These are phyloP conservation scores for Alternaria rosae DNA, from an alignment of 2,329 filamentous ascomycete species.

Conservation along the genomic window DNA sequence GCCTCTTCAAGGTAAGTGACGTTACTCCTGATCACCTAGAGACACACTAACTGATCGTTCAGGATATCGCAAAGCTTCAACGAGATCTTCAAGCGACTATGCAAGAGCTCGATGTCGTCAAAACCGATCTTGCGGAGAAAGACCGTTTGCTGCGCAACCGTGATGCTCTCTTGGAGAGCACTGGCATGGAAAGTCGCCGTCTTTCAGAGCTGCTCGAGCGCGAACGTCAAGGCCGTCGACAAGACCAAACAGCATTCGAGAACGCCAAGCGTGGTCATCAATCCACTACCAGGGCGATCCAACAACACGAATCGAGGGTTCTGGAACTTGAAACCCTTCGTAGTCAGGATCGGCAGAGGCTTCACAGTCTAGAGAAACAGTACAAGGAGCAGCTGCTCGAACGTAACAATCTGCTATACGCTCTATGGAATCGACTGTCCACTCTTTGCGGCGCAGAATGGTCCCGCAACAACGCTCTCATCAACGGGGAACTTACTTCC, in stretches of 20 bases:
- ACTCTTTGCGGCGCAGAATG: conserved; percentile 89
- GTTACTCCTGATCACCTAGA: conserved; percentile 3
- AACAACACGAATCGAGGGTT: conserved; percentile 83
- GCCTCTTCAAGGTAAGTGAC: conserved; percentile 73
- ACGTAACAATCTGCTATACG: conserved; percentile 84
- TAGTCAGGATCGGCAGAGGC: conserved; percentile 77
- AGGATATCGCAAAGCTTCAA: conserved; percentile 87
- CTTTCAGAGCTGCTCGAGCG: conserved; percentile 89
- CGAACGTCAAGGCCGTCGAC: conserved; percentile 82
- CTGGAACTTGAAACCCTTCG: conserved; percentile 84
- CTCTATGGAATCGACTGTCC: conserved; percentile 89
- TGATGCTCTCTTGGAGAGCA: conserved; percentile 85
- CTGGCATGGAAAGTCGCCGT: conserved; percentile 84
- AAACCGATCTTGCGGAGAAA: conserved; percentile 83
- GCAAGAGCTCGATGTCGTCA: conserved; percentile 80
- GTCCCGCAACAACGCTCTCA: conserved; percentile 86
- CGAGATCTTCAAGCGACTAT: conserved; percentile 85
- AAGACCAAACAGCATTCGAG: conserved; percentile 87
- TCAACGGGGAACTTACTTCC: conserved; percentile 85
- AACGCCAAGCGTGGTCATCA: conserved; percentile 87
- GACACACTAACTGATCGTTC: conserved; percentile 25
- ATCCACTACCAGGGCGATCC: conserved; percentile 84
- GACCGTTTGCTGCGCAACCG: conserved; percentile 89
- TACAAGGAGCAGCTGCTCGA: conserved; percentile 89
- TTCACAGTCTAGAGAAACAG: conserved; percentile 76